These are phyloP conservation scores for Agrocybe pediades DNA, from an alignment of 768 basidiomycete species.

Conservation along the genomic window DNA sequence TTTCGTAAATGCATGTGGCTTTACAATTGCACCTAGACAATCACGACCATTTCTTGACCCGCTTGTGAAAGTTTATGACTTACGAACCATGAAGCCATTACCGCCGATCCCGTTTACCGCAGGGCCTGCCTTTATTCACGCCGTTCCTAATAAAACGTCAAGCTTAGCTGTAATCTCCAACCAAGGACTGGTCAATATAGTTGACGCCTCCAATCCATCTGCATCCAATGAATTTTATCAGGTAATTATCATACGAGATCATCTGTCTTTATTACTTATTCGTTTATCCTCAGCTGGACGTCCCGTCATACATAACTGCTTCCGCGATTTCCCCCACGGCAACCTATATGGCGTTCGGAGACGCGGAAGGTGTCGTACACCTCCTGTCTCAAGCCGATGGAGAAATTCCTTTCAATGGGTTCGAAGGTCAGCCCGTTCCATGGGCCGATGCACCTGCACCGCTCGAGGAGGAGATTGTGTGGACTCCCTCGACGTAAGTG, in stretches of 20 bases:
- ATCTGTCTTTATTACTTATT: not conserved
- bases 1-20: not conserved
- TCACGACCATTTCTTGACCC: conserved; percentile 88
- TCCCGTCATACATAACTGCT: conserved; percentile 77
- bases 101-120: conserved; percentile 87
- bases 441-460: conserved; percentile 79
- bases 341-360: conserved; percentile 92
- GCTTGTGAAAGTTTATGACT: conserved; percentile 89
- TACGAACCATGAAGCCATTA: conserved; percentile 80
- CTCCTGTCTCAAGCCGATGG: conserved; percentile 75
- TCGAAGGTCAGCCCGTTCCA: conserved; percentile 82
- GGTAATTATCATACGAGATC: conserved; percentile 38
- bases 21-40: conserved; percentile 60
- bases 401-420: conserved; percentile 83
- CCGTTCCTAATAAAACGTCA: conserved; percentile 76
- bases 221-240: conserved; percentile 78
- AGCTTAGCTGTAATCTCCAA: conserved; percentile 75
- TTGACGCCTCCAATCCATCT: conserved; percentile 77
- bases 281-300: conserved; percentile 52
- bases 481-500: conserved; percentile 80
- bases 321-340: conserved; percentile 83
- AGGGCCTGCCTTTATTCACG: conserved; percentile 83
- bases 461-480: conserved; percentile 72
- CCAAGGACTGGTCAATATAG: conserved; percentile 82
- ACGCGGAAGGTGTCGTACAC: conserved; percentile 83